Evolutionary conservation across 192 early-diverging fungal species (phyloP), one percentile per base, ranked within the genome.

Genomic region (Radiomyces spectabilis): DNA sequence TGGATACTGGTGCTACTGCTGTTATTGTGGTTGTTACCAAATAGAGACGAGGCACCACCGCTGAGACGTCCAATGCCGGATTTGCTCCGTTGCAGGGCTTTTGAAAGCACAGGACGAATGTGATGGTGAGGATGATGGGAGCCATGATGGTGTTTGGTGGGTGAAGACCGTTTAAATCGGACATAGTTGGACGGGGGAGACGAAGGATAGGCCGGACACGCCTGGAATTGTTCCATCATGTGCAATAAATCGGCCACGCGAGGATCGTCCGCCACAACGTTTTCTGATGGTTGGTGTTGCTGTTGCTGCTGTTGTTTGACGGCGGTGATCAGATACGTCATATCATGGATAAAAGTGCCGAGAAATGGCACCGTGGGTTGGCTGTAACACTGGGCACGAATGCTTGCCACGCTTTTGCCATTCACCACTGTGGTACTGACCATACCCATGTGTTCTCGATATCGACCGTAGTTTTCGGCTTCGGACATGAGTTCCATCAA

Each of bases 281-380:
- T 25, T 25, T 47, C 35, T n/a, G 26, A 15, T 21, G 10, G 37
- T 43, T 51, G 75, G 73, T 35, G 84, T 38, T 30, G 25, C 86
- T 77, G 78, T 22, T 41, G 22, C 30, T 34, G 7, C 9, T 76
- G 76, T 38, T 83, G 84, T 40, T 84, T 85, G 43, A 78, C 73
- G 1, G 81, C 76, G 1, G 83, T 83, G 2, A 83, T 50, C 16
- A 88, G 66, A 55, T 88, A 89, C 5, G 85, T 86, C 21, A 80
- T 75, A 45, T 89, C 87, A 58, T 85, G 84, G n/a, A 88, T 82
- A 65, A 86, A 81, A 4, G 86, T 76, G 27, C 87, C 87, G 24
- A 89, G 57, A 65, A 83, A 89, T 2, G 87, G 87, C 8, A 89
- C 75, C 35, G 73, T 77, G 4, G 87, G 85, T 33, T 79, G 55